These are phyloP conservation scores for Pythium aphanidermatum DNA, from an alignment of 352 stramenopile genomes.

Conservation along the genomic window DNA sequence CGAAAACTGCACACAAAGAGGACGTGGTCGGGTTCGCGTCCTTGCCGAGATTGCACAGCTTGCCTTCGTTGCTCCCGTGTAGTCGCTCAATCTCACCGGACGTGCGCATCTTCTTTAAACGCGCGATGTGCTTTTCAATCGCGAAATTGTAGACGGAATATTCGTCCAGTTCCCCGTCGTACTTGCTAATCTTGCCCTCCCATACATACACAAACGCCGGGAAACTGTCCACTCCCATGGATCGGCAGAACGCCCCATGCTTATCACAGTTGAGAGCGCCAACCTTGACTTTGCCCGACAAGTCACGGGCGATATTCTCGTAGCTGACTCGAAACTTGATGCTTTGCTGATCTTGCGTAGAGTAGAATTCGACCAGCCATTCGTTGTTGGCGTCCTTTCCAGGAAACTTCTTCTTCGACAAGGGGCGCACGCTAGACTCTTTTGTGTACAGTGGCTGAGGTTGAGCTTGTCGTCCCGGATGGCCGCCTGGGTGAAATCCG, in stretches of 20 bases:
- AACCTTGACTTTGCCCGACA: conserved; percentile 65
- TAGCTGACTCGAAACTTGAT: conserved; percentile 58
- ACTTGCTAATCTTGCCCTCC: conserved; percentile 40
- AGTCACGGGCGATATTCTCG: conserved; percentile 60
- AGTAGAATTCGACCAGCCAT: conserved; percentile 83
- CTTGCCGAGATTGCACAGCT: conserved; percentile 72
- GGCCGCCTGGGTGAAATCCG: conserved; percentile 17
- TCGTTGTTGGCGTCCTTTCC: conserved; percentile 63
- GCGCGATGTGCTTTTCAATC: conserved; percentile 71
- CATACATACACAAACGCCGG: conserved; percentile 71
- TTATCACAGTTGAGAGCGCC: conserved; percentile 77
- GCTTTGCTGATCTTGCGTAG: conserved; percentile 35
- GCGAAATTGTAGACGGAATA: conserved; percentile 83
- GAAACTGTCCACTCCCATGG: conserved; percentile 27
- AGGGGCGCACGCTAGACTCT: conserved; percentile 43
- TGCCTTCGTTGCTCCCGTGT: conserved; percentile 62
- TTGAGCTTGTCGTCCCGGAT: conserved; percentile 14
- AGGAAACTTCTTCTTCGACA: conserved; percentile 76
- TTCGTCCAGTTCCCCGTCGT: conserved; percentile 67
- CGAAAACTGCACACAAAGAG: conserved; percentile 65
- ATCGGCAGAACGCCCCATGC: conserved; percentile 43
- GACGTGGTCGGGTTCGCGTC: conserved; percentile 41
- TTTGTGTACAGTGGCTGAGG: conserved; percentile 49
- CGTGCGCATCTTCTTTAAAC: conserved; percentile 57
- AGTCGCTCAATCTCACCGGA: conserved; percentile 66